Conservation (phyloP, 371 early-diverging fungal genomes). For the Mucor plumbeus region DNA sequence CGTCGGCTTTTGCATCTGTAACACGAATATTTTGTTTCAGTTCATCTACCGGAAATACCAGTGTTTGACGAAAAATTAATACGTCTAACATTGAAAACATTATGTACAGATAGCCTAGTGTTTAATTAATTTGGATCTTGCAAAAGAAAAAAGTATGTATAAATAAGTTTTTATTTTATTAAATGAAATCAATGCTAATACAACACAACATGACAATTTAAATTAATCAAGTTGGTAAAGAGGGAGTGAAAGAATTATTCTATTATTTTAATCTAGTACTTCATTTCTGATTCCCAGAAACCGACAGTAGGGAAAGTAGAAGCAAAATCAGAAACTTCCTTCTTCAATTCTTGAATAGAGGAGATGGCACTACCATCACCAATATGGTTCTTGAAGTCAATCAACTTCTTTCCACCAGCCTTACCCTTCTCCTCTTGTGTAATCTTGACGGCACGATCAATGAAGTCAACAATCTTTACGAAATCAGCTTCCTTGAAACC, state of each 20-base stretch:
- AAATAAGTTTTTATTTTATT: conserved; percentile 1
- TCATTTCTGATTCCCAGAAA: conserved; percentile 41
- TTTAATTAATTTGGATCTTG: too few species aligned
- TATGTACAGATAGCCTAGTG: too few species aligned
- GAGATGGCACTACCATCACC: conserved; percentile 35
- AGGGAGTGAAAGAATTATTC: neutral
- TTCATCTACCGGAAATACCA: too few species aligned
- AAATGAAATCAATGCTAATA: conserved; percentile 12
- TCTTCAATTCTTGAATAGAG: conserved; percentile 77
- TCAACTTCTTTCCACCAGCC: conserved; percentile 87
- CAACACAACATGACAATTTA: neutral
- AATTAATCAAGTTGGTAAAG: neutral
- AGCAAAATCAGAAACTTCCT: conserved; percentile 91
- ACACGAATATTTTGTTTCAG: too few species aligned
- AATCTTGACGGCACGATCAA: conserved; percentile 84
- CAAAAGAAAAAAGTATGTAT: too few species aligned
- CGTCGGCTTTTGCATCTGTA: too few species aligned
- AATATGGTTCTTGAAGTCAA: conserved; percentile 85
- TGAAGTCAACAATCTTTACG: conserved; percentile 79
- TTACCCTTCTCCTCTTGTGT: conserved; percentile 65
- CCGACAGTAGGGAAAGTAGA: conserved; percentile 92
- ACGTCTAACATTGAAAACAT: too few species aligned
- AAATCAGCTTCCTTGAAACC: conserved; percentile 90
- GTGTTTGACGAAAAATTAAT: too few species aligned
- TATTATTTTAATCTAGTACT: conserved; percentile 14